These are phyloP conservation scores for Solanum corneliomulleri DNA, from an alignment of 257 asterid species.

Conservation along the genomic window DNA sequence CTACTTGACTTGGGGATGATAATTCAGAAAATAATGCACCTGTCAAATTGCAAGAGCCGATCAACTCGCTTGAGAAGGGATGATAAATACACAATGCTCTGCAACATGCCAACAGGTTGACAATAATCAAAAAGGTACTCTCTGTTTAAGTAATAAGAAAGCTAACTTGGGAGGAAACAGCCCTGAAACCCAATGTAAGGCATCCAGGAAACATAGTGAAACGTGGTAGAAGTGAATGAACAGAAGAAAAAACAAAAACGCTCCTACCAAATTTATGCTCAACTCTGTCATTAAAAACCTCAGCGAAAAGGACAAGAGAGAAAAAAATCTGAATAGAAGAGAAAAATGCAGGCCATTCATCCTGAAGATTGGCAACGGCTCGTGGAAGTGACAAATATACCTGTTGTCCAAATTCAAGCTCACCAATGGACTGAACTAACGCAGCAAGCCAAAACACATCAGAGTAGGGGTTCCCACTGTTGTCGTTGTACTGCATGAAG, in stretches of 20 bases:
- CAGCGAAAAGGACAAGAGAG: not conserved
- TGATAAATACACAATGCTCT: conserved; percentile 63
- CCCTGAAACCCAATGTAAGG: not conserved
- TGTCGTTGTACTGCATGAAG: conserved; percentile 73
- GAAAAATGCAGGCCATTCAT: not conserved
- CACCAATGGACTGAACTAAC: conserved; percentile 84
- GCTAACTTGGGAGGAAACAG: not conserved
- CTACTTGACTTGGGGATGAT: not conserved
- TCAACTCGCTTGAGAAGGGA: conserved; percentile 96
- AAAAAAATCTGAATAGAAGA: not conserved
- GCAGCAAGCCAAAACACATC: conserved; percentile 98
- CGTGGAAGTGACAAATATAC: conserved; percentile 14
- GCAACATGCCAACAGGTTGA: conserved; percentile 26
- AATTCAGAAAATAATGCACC: conserved; percentile 29
- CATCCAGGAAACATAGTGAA: not conserved
- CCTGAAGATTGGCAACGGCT: not conserved
- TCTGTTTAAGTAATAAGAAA: not conserved
- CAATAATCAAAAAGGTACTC: not conserved
- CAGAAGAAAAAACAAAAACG: not conserved
- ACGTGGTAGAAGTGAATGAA: not conserved
- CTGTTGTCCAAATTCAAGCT: conserved; percentile 94
- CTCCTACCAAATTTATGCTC: not conserved
- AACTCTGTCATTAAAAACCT: not conserved
- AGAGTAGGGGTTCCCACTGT: conserved; percentile 83
- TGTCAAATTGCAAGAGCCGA: conserved; percentile 90